Evolutionary conservation across 1,284 basidiomycete genomes (phyloP), one percentile per base, ranked within the genome.

Genomic region (Trametes pubescens): DNA sequence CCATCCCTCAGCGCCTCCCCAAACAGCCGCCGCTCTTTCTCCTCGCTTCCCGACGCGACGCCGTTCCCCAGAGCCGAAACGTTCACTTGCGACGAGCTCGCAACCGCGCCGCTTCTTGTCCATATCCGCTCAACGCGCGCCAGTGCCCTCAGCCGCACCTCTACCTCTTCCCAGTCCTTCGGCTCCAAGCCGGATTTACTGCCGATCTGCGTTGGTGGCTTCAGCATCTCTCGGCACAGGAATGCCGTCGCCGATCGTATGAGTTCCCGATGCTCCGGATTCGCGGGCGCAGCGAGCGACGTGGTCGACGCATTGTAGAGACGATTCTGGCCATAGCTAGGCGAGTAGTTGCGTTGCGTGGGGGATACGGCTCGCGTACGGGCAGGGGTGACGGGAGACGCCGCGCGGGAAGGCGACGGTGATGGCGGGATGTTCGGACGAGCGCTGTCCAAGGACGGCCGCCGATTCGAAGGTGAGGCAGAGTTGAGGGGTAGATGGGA

Each of bases 1-100:
- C 94, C 94, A 79, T 96, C 94, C 69, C 87, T 80, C 65, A 95
- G 74, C 0, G 91, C 88, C 62, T 93, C 91, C 51, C 83, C 82
- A 72, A 95, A 95, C 38, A 87, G 75, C 62, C 81, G 84, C 66
- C 86, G 77, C 76, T 95, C 93, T 68, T 88, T 81, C 68, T 93
- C 91, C 75, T 92, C 92, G 35, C 88, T 87, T 52, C 78, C 82
- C 62, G 73, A 79, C 73, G 79, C 86, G 61, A 81, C 72, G 51
- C 78, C 81, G 62, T 71, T 76, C 62, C 69, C 78, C 68, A 75
- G 32, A 62, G 67, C 79, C 52, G 77, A 62, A 34, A 66, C 65
- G 52, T 69, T 79, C 43, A 83, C 67, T 71, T 84, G 84, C 47
- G 78, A 84, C 57, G 80, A 78, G 66, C 81, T 84, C 73, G 57